A percentile compares a stretch with the other conserved stretches of the same genome.
Conservation (phyloP, 176 grass and related monocot genomes). For the Musa troglodytarum region DNA sequence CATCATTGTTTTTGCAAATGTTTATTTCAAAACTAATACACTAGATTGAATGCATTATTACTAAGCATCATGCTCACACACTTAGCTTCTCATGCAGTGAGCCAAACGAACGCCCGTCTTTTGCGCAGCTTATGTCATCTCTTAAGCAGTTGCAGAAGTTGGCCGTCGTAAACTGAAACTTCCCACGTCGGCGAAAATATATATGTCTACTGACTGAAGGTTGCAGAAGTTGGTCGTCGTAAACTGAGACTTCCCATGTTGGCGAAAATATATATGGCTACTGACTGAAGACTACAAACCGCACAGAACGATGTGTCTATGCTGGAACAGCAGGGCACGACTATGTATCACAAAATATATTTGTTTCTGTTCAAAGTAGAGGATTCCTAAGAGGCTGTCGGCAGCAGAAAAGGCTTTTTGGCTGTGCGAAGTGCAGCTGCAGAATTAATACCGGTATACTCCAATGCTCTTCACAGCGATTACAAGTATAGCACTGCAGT, state of each 20-base stretch:
- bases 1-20: background rate
- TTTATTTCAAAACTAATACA: background rate
- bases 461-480: slow-evolving; percentile 1
- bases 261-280: background rate
- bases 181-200: background rate
- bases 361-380: slow-evolving; percentile 22
- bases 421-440: slow-evolving; percentile 35
- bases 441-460: background rate
- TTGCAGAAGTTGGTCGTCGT: slow-evolving; percentile 50
- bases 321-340: slow-evolving; percentile 27
- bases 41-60: background rate
- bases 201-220: background rate
- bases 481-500: slow-evolving; percentile 10
- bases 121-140: slow-evolving; percentile 68
- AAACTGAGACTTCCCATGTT: background rate
- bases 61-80: background rate
- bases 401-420: slow-evolving; percentile 5
- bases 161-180: slow-evolving; percentile 26
- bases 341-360: slow-evolving; percentile 8
- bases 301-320: background rate
- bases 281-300: slow-evolving; percentile 5
- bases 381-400: background rate
- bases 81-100: slow-evolving; percentile 43
- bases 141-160: slow-evolving; percentile 69
- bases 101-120: slow-evolving; percentile 71